phyloP scores from a whole-genome alignment of 345 rosid genomes.

The Syzygium oleosum region DNA sequence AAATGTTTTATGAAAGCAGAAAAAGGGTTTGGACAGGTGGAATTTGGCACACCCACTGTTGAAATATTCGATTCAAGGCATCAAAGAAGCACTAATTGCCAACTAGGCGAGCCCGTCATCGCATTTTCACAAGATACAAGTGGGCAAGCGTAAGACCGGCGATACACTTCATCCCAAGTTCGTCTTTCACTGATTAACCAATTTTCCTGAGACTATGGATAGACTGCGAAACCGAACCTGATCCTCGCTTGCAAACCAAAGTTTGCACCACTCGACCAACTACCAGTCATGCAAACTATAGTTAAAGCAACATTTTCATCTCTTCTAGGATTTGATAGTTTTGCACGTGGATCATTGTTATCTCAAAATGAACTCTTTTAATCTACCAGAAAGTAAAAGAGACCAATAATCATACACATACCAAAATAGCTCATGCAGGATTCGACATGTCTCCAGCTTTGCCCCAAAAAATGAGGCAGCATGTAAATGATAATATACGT shows the following conservation, averaged over 20 bases:
- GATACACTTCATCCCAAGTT: not conserved
- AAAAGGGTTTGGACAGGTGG: not conserved
- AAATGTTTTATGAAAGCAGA: not conserved
- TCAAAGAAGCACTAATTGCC: not conserved
- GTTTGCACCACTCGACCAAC: not conserved
- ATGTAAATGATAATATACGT: not conserved
- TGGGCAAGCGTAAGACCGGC: not conserved
- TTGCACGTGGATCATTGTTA: not conserved
- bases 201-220: not conserved
- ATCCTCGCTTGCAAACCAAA: not conserved
- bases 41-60: not conserved
- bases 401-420: not conserved
- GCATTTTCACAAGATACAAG: not conserved
- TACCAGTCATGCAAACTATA: not conserved
- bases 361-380: not conserved
- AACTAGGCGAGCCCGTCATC: not conserved
- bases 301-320: not conserved
- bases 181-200: not conserved
- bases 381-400: not conserved
- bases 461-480: not conserved
- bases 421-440: not conserved
- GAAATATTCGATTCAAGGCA: not conserved
- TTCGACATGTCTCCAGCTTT: not conserved
- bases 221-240: not conserved
- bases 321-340: not conserved